A percentile compares a stretch with the other conserved stretches of the same genome.
These are phyloP conservation scores for Przewalskia tangutica DNA, from an alignment of 257 asterid genomes.

Conservation along the genomic window DNA sequence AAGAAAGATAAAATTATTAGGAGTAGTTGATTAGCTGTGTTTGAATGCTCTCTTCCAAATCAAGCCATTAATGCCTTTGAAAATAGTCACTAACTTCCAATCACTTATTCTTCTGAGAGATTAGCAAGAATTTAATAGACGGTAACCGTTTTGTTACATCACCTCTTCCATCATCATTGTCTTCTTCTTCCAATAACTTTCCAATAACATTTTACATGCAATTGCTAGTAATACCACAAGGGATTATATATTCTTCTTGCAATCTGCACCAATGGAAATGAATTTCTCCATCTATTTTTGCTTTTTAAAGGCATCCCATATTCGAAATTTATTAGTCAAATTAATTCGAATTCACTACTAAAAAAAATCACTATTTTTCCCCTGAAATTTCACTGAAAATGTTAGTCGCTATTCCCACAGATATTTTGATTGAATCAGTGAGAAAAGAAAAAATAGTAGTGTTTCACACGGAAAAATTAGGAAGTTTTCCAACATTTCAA, in stretches of 20 bases:
- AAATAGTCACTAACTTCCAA: neutral
- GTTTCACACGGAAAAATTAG: too few relatives aligned
- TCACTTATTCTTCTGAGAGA: neutral
- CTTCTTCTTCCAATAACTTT: neutral
- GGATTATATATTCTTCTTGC: neutral
- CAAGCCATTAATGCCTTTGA: conserved; percentile 1
- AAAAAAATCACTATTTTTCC: too few relatives aligned
- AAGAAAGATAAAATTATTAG: neutral
- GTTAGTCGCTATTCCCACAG: too few relatives aligned
- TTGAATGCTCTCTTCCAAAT: neutral
- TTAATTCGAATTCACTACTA: neutral
- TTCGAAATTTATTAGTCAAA: neutral
- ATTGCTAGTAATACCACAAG: neutral
- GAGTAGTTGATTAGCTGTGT: neutral
- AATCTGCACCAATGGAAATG: neutral
- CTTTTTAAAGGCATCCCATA: neutral
- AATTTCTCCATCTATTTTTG: neutral
- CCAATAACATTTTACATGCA: neutral
- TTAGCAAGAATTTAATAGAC: neutral
- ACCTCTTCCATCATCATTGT: neutral
- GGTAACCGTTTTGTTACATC: neutral
- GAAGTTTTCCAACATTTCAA: too few relatives aligned
- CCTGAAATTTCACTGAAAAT: too few relatives aligned
- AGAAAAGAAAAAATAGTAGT: too few relatives aligned
- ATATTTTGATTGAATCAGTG: too few relatives aligned